Base-by-base conservation (phyloP, 306 rosid genomes). In the Sophora flavescens region DNA sequence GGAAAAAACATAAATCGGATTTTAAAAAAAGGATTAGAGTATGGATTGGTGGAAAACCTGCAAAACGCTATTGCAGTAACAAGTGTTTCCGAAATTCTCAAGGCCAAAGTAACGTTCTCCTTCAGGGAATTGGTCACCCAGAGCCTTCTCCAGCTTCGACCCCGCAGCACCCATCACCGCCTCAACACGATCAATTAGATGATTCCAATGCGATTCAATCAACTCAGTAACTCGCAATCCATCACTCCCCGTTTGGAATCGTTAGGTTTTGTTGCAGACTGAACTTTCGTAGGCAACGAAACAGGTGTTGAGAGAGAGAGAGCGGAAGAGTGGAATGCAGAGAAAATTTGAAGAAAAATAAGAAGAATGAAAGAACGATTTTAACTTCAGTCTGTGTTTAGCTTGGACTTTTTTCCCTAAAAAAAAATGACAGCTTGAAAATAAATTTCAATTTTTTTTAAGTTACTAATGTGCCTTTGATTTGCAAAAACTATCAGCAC, bases 91-190 rank as follows among this genome's bases (percentile, higher is more conserved):
- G 77, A 92, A 96, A 89, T 96, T 96, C 85, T 96, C 98, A 3
- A 96, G 93, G 54, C 99, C 99, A 35, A 96, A 96, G 82, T 96
- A 96, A 39, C 97, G 93, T 65, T 96, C 99, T 87, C 99, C 99
- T 89, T 93, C 99, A 3, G 98, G 99, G 57, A 93, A 96, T 86
- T 96, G 99, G 75, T 96, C 99, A 6, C 99, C 99, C 4, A 96
- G 98, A 84, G 98, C 99, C 83, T 91, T 96, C 89, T 92, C 99
- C 58, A 96, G 98, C 86, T 96, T 96, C 38, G 99, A 96, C 78
- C 99, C 99, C 58, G 98, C 89, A 63, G 96, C 97, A 87, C 99
- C 99, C 99, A 96, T 93, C 16, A 72, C 76, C 66, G 77, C 22
- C 22, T 22, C 22, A 22, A 22, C 22, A 22, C 22, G 59, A 83